Conservation (phyloP, 2,329 filamentous ascomycete genomes). For the Ilyonectria sp. region DNA sequence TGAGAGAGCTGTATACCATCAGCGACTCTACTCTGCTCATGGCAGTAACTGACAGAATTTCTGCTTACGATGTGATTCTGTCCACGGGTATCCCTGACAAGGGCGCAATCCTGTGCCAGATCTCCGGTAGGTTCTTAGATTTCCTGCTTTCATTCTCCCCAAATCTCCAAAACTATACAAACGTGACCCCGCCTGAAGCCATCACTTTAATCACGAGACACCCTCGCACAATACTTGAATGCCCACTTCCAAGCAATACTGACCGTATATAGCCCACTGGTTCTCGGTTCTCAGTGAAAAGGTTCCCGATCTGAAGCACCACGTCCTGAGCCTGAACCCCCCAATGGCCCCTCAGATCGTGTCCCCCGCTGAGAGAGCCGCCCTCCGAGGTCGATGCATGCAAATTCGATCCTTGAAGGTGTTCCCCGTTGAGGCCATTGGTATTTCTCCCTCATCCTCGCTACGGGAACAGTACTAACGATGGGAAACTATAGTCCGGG, state of each 20-base stretch:
- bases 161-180: background rate
- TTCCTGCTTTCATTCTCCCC: background rate
- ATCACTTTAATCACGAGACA: background rate
- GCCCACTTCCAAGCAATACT: background rate
- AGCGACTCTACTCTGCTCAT: constrained; percentile 83
- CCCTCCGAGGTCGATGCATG: constrained; percentile 80
- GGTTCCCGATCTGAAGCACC: constrained; percentile 65
- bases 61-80: constrained; percentile 94
- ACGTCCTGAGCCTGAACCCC: constrained; percentile 64
- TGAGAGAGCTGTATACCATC: constrained; percentile 85
- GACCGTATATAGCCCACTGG: constrained; percentile 61
- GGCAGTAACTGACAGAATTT: constrained; percentile 90
- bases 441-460: constrained; percentile 22
- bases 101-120: constrained; percentile 65
- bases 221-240: background rate
- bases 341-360: constrained; percentile 52
- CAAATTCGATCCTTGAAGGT: constrained; percentile 81
- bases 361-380: constrained; percentile 61
- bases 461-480: constrained; percentile 18
- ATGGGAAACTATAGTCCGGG: constrained; percentile 71
- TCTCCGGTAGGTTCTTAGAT: constrained; percentile 48
- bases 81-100: constrained; percentile 74
- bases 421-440: constrained; percentile 71
- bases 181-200: background rate
- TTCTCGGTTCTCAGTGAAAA: constrained; percentile 63